Base-by-base conservation (phyloP, 306 rosid species). In the Datisca glomerata region DNA sequence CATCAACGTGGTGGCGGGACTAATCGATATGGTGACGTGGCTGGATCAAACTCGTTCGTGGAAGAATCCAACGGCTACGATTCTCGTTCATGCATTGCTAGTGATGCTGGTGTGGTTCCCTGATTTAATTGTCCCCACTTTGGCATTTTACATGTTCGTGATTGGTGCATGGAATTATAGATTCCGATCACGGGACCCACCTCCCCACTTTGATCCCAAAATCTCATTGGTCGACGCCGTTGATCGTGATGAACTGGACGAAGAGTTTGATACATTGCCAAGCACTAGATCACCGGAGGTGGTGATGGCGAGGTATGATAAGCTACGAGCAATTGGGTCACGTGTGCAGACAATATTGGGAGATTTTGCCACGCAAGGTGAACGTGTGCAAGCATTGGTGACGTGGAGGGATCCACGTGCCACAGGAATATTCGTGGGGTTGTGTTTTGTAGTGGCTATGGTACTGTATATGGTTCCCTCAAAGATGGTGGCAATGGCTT, bases 371-470 rank as follows among this genome's bases (percentile, higher is more conserved):
- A 53, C 94, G 12, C 97, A 76, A 20, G 87, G 89, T 0, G 97
- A 87, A 59, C 61, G 97, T 0, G 43, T 77, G 58, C 94, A 87
- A 2, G 83, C 97, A 0, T 28, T 89, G 56, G 94, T 89, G 53
- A 89, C 93, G n/a, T 89, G 97, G 97, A 60, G 81, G 0, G 95
- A 89, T 33, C 97, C 93, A 21, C 71, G 77, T 3, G 94, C 89
- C 8, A 89, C 83, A 0, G 94, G 93, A 18, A 69, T 89, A 2
- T 89, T 89, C 45, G 51, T 81, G 0, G 79, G 67, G 16, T 6
- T 83, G 47, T 87, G 97, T 17, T 77, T 83, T 18, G 44, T 59
- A 2, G 87, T 77, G 43, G 94, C 94, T 0, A 19, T 77, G 45
- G 12, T 65, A 15, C 5, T 89, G 45, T 89, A 80, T 48, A 14